Percentiles rank a stretch among this genome's conserved stretches.
phyloP scores from a whole-genome alignment of 257 asterid species.

The Solanum megistacrolobum region DNA sequence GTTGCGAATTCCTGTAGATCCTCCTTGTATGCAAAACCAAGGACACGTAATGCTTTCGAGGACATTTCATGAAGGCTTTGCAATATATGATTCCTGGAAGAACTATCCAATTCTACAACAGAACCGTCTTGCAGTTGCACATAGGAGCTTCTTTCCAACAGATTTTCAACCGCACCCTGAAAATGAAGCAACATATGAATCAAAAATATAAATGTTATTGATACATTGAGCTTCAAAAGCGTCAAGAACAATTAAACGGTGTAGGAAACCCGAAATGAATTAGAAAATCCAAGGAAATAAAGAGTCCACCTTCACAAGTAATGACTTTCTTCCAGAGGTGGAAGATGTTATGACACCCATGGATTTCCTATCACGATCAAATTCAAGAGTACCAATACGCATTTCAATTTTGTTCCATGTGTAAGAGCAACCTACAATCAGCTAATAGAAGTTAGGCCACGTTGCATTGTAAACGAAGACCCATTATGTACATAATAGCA shows the following conservation, averaged over 20 bases:
- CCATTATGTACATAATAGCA: not conserved
- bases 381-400: conserved; percentile 95
- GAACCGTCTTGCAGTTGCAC: conserved; percentile 85
- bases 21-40: conserved; percentile 87
- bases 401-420: conserved; percentile 62
- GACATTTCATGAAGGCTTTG: conserved; percentile 77
- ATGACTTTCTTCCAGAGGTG: conserved; percentile 43
- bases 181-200: not conserved
- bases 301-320: conserved; percentile 72
- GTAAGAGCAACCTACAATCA: conserved; percentile 54
- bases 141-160: conserved; percentile 85
- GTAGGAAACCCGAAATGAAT: not conserved
- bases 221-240: not conserved
- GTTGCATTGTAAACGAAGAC: not conserved
- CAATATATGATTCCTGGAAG: conserved; percentile 34
- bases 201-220: not conserved
- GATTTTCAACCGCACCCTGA: conserved; percentile 96
- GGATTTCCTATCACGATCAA: conserved; percentile 96
- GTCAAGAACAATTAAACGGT: not conserved
- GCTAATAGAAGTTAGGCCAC: conserved; percentile 14
- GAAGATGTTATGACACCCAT: conserved; percentile 91
- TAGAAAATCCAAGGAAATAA: not conserved
- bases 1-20: conserved; percentile 60
- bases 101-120: conserved; percentile 47
- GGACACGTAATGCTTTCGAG: conserved; percentile 75